Conservation (phyloP, 805 yeast genomes). For the Cyberlindnera mycetangii region DNA sequence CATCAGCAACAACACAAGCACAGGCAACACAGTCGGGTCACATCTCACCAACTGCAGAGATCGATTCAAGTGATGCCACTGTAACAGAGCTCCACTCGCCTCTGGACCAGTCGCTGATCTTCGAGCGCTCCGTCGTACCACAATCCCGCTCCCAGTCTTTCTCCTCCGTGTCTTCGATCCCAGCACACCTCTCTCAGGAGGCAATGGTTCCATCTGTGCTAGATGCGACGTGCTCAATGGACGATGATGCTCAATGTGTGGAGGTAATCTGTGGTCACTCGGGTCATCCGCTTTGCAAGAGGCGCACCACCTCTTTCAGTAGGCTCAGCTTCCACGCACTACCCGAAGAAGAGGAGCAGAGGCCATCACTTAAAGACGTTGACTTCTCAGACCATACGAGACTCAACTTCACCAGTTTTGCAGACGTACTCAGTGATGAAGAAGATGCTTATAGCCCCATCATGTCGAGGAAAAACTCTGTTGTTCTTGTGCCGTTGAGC, state of each 20-base stretch:
- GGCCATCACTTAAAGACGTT: constrained; percentile 3
- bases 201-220: constrained; percentile 16
- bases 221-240: constrained; percentile 14
- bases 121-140: constrained; percentile 15
- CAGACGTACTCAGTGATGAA: constrained; percentile 26
- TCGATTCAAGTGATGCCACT: not conserved
- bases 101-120: constrained; percentile 9
- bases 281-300: constrained; percentile 15
- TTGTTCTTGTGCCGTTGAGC: constrained; percentile 14
- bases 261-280: constrained; percentile 16
- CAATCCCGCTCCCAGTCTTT: constrained; percentile 16
- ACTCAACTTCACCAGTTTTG: constrained; percentile 27
- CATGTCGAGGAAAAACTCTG: constrained; percentile 13
- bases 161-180: constrained; percentile 11
- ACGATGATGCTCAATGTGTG: constrained; percentile 1
- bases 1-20: not conserved
- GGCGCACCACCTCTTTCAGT: constrained; percentile 7
- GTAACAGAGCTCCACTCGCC: constrained; percentile 4
- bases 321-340: constrained; percentile 1
- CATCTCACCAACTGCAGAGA: not conserved
- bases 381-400: constrained; percentile 26
- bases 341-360: constrained; percentile 2
- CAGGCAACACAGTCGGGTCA: not conserved
- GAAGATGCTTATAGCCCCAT: constrained; percentile 5
- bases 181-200: constrained; percentile 17